Conservation (phyloP, 1,284 basidiomycete genomes). For the Ceratobasidium sp. region DNA sequence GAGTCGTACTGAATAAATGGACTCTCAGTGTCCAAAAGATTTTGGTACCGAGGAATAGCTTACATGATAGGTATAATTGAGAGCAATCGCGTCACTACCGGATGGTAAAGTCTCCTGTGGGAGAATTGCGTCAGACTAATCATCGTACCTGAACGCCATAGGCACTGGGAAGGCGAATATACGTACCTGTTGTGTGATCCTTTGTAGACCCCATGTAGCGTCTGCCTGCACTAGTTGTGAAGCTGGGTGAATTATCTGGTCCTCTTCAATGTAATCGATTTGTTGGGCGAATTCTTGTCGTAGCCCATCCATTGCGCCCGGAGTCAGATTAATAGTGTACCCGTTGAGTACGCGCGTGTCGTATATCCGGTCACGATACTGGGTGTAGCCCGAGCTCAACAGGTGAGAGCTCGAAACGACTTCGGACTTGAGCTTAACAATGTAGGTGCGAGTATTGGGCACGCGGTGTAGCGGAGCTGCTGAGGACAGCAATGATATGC, state of each 20-base stretch:
- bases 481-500: neutral
- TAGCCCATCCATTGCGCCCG: neutral
- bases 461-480: neutral
- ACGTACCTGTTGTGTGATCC: neutral
- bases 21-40: neutral
- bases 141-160: neutral
- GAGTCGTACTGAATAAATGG: constrained; percentile 5
- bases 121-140: neutral
- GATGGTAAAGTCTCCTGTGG: neutral
- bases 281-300: neutral
- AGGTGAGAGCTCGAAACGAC: neutral
- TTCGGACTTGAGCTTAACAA: constrained; percentile 6
- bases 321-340: constrained; percentile 1
- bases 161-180: neutral
- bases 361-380: neutral
- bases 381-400: neutral
- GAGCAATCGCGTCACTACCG: neutral
- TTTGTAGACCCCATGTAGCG: constrained; percentile 23
- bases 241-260: neutral
- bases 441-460: neutral
- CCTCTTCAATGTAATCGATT: constrained; percentile 18
- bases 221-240: neutral
- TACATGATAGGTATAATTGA: constrained; percentile 3
- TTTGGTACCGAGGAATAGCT: neutral
- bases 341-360: constrained; percentile 9